Evolutionary conservation across 2,329 filamentous ascomycete genomes (phyloP).

Genomic region (Colletotrichum sp.): DNA sequence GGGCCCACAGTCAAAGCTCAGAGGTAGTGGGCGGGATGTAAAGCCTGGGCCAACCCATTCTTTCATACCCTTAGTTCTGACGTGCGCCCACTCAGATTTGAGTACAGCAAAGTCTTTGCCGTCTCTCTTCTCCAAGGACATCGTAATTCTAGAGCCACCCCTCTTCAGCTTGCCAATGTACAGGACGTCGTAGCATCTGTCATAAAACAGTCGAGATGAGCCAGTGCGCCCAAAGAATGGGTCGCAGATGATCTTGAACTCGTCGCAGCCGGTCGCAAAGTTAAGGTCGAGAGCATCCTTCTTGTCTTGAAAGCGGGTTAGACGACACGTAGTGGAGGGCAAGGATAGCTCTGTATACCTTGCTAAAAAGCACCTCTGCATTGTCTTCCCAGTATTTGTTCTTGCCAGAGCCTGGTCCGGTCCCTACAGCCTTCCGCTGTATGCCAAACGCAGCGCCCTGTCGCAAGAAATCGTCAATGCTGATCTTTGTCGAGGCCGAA

Average conservation of each 20-base stretch:
- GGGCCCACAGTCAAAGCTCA: not conserved
- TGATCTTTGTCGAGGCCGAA: not conserved
- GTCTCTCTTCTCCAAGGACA: not conserved
- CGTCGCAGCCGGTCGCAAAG: not conserved
- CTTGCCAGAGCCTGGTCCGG: not conserved
- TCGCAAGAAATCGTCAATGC: not conserved
- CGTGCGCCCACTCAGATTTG: not conserved
- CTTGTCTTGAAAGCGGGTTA: not conserved
- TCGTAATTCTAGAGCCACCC: not conserved
- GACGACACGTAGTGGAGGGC: not conserved
- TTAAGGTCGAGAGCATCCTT: not conserved
- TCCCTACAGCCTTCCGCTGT: not conserved
- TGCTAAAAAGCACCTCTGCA: not conserved
- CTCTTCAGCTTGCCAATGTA: not conserved
- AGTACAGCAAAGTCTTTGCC: not conserved
- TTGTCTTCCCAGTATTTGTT: not conserved
- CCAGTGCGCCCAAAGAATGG: not conserved
- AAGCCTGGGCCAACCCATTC: not conserved
- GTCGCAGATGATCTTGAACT: slow-evolving; percentile 12
- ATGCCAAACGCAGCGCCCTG: not conserved
- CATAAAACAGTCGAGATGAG: not conserved
- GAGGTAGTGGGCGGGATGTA: not conserved
- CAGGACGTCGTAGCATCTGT: not conserved
- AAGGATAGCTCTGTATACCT: not conserved
- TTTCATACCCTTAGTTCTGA: not conserved